Base-by-base conservation (phyloP, 441 rosid species). In the Flueggea neowawraea region DNA sequence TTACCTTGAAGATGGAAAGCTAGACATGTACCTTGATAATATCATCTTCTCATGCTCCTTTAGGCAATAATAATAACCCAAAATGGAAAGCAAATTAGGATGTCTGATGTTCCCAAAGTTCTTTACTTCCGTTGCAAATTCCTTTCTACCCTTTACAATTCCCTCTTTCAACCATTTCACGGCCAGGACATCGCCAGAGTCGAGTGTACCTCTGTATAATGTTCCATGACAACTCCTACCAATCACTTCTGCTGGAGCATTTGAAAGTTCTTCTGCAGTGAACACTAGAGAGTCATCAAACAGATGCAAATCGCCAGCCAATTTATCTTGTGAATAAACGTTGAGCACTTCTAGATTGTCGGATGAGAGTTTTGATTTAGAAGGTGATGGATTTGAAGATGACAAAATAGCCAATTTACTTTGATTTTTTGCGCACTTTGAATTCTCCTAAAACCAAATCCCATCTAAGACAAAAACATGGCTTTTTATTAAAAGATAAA, bases 1-100 rank as follows among this genome's bases (percentile, higher is more conserved):
- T 68, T 81, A 93, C 98, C 92, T 76, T 86, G 96, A 70, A 93
- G 88, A 80, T 86, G 78, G 80, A 75, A 77, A 64, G 88, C 86
- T 73, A 93, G 75, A 63, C 87, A 82, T 54, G 67, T 81, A 87
- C 61, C 71, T 77, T 31, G 92, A 84, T 70, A 93, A 65, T 73
- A 93, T 69, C 71, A 93, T 81, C 74, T 84, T 93, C 77, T 88
- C 98, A 36, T 90, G 95, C 70, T 88, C 97, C 68, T 70, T 80
- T 14, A 92, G 88, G 5, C 97, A 92, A 84, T 96, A 90, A 67
- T 90, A 93, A 73, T 84, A 93, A 66, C 95, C 97, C 31, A 54
- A 87, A 61, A 90, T 70, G 55, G 95, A 85, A 68, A 90, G 88
- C 66, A 93, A 80, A 77, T 90, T 88, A 33, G 95, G 95, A 75